Percentiles rank a stretch among this genome's conserved stretches.
Evolutionary conservation across 257 asterid species (phyloP).

Genomic region (Galeopsis tetrahit): DNA sequence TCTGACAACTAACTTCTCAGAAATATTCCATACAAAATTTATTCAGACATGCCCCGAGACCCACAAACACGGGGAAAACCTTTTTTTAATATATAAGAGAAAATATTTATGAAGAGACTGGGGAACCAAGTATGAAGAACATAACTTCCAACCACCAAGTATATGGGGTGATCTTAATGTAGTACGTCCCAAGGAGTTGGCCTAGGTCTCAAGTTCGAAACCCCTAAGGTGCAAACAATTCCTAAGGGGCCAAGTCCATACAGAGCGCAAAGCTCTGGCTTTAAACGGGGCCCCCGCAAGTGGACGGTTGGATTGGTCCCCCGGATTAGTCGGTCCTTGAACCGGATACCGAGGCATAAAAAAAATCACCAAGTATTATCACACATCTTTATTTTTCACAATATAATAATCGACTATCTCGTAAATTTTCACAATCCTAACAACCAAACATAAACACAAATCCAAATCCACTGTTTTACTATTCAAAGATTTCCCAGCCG

Average conservation of each 20-base stretch:
- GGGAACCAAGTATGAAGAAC: conserved; percentile 21
- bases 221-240: too few species aligned
- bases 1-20: conserved; percentile 9
- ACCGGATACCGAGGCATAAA: too few species aligned
- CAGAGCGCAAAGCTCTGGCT: too few species aligned
- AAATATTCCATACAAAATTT: conserved; percentile 13
- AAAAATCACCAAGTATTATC: neutral
- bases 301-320: too few species aligned
- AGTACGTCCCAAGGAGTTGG: neutral
- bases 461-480: neutral
- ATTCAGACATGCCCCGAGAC: conserved; percentile 16
- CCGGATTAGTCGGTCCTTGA: too few species aligned
- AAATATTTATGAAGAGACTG: conserved; percentile 10
- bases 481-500: neutral
- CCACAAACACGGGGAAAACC: conserved; percentile 17
- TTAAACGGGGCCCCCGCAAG: too few species aligned
- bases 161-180: conserved; percentile 5
- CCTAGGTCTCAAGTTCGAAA: too few species aligned
- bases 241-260: too few species aligned
- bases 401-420: neutral
- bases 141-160: conserved; percentile 26
- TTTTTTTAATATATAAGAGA: conserved; percentile 2
- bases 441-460: neutral
- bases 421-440: neutral
- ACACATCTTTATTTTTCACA: neutral